Evolutionary conservation across 441 rosid species (phyloP).

Genomic region (Erodium moschatum): DNA sequence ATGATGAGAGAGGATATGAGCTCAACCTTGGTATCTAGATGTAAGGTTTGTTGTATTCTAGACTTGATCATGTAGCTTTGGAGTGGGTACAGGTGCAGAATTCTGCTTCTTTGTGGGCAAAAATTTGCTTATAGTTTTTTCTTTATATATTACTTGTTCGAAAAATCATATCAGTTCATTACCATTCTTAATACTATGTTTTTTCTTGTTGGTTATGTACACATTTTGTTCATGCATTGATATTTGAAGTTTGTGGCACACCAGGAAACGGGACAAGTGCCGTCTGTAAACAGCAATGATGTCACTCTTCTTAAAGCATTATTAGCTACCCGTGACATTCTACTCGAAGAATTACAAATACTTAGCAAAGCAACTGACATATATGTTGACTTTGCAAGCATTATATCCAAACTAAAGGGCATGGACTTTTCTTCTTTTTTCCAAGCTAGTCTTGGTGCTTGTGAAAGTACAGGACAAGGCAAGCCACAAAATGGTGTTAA

Average conservation of each 20-base stretch:
- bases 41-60: too few relatives aligned
- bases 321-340: slow-evolving; percentile 47
- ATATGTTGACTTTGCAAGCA: slow-evolving; percentile 44
- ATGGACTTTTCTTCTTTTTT: slow-evolving; percentile 30
- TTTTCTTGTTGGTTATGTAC: background rate
- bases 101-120: too few relatives aligned
- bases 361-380: slow-evolving; percentile 50
- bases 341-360: slow-evolving; percentile 57
- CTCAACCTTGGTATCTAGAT: too few relatives aligned
- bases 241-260: slow-evolving; percentile 24
- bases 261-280: slow-evolving; percentile 41
- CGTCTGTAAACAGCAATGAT: slow-evolving; percentile 39
- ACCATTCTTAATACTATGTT: slow-evolving; percentile 3
- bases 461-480: slow-evolving; percentile 41
- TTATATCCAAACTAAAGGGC: slow-evolving; percentile 41
- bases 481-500: slow-evolving; percentile 57
- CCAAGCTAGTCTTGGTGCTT: slow-evolving; percentile 27
- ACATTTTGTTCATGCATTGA: slow-evolving; percentile 17
- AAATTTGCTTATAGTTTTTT: too few relatives aligned
- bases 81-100: too few relatives aligned
- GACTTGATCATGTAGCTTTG: too few relatives aligned
- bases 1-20: too few relatives aligned
- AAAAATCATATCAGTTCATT: background rate
- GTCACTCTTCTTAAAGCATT: slow-evolving; percentile 56
- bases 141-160: too few relatives aligned